Evolutionary conservation across 1,139 yeast genomes (phyloP), one percentile per base, ranked within the genome.

Genomic region (Pichia sp.): DNA sequence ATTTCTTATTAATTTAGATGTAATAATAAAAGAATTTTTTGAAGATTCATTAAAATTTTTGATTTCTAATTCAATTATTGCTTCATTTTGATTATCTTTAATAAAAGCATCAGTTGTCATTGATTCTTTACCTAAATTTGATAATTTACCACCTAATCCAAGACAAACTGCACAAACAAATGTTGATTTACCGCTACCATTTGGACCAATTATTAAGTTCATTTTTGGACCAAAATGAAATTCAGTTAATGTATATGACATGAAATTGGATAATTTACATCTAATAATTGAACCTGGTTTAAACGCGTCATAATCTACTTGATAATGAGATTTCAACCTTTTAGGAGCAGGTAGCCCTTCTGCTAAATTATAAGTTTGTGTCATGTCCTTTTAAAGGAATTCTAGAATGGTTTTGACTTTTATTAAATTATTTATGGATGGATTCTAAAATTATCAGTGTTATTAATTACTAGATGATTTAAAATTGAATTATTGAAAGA

Each of bases 171-270:
- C 97, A 51, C 97, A 88, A 6, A 92, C 96, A 58, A 92, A 78
- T 0, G 98, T 88, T 44, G 94, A 83, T 63, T 94, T 94, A 6
- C 99, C 99, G 0, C 96, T 81, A 38, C 99, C 99, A 63, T 94
- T 94, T 6, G 98, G 97, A 0, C 97, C 98, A 48, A 92, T 86
- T 51, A 94, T 86, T 87, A 94, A 81, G 64, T 94, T 94, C 62
- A 94, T 72, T 3, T 83, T 75, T 0, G 97, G 97, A 0, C 95
- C 86, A 46, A 90, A 74, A 41, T 74, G 72, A 65, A 88, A 90
- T 62, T 86, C 92, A 0, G 92, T 86, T 49, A 78, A 71, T 3
- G 81, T 68, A 62, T 90, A 90, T 0, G 96, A 88, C 59, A 94
- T 89, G 70, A 90, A 90, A 65, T 90, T 86, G 52, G 67, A 68